Percentiles rank a stretch among this genome's conserved stretches.
Conservation (phyloP, 2,329 filamentous ascomycete genomes). For the Aureobasidium sp. region DNA sequence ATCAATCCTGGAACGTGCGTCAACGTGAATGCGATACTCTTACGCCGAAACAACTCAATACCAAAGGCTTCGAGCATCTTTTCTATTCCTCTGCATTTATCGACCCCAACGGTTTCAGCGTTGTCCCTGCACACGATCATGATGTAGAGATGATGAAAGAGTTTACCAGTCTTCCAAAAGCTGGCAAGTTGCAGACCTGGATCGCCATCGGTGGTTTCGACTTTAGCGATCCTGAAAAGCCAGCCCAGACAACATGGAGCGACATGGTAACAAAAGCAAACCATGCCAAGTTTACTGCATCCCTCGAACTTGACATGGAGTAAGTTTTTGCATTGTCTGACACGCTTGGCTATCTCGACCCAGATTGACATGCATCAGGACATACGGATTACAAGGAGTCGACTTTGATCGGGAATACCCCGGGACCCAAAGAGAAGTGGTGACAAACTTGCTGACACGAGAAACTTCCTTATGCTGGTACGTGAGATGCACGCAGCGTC, state of each 20-base stretch:
- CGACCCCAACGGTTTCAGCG: background rate
- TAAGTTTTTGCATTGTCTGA: too few relatives aligned
- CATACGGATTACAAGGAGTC: slow-evolving; percentile 21
- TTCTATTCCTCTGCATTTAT: background rate
- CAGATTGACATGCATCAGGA: too few relatives aligned
- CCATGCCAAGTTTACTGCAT: background rate
- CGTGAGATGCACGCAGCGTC: slow-evolving; percentile 21
- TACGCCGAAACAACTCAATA: background rate
- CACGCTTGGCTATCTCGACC: too few relatives aligned
- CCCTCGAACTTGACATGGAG: slow-evolving; percentile 16
- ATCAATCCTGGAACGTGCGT: background rate
- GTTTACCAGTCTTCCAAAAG: background rate
- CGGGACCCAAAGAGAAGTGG: slow-evolving; percentile 30
- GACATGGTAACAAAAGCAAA: background rate
- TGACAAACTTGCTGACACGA: slow-evolving; percentile 32
- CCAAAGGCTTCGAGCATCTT: background rate
- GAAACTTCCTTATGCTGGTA: slow-evolving; percentile 34
- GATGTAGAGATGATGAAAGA: background rate
- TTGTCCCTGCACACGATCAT: background rate
- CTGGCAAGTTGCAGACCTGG: background rate
- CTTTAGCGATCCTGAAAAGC: background rate
- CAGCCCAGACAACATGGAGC: background rate
- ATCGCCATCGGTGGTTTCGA: background rate
- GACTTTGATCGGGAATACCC: slow-evolving; percentile 24
- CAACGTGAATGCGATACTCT: background rate